These are phyloP conservation scores for Chaetoceros tenuissimus DNA, from an alignment of 108 stramenopile genomes.

Conservation along the genomic window DNA sequence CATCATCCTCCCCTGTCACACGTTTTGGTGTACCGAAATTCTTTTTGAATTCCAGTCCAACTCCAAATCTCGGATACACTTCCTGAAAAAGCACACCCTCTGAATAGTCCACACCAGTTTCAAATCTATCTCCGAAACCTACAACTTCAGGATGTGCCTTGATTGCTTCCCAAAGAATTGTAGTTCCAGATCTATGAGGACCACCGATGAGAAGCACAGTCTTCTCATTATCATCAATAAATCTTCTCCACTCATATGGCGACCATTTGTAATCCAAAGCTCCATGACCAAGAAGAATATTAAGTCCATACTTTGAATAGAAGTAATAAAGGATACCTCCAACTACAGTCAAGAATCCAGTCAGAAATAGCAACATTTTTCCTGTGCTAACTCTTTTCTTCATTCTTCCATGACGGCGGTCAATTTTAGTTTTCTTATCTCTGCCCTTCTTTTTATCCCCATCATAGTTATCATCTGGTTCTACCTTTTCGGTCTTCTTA, in stretches of 20 bases:
- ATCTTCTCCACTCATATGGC: constrained; percentile 8
- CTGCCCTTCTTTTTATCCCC: background rate
- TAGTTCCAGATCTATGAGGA: constrained; percentile 14
- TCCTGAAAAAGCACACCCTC: constrained; percentile 20
- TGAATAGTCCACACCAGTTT: constrained; percentile 7
- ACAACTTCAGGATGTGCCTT: constrained; percentile 9
- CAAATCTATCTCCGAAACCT: constrained; percentile 8
- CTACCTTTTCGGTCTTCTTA: too few relatives aligned
- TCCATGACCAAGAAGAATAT: constrained; percentile 5
- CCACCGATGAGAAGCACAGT: constrained; percentile 11
- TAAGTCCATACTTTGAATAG: constrained; percentile 6
- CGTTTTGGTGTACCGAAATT: constrained; percentile 1
- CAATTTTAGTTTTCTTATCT: background rate
- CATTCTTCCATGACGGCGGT: background rate
- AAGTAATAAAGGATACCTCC: constrained; percentile 4
- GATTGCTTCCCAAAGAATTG: constrained; percentile 11
- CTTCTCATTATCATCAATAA: constrained; percentile 7
- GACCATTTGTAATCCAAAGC: constrained; percentile 9
- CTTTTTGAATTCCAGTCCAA: constrained; percentile 5
- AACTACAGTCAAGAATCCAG: constrained; percentile 3
- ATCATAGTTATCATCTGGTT: too few relatives aligned
- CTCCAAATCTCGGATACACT: constrained; percentile 16
- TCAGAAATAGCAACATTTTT: background rate
- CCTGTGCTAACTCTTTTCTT: background rate
- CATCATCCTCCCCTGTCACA: background rate